These are phyloP conservation scores for Malus domestica DNA, from an alignment of 306 rosid species.

Conservation along the genomic window DNA sequence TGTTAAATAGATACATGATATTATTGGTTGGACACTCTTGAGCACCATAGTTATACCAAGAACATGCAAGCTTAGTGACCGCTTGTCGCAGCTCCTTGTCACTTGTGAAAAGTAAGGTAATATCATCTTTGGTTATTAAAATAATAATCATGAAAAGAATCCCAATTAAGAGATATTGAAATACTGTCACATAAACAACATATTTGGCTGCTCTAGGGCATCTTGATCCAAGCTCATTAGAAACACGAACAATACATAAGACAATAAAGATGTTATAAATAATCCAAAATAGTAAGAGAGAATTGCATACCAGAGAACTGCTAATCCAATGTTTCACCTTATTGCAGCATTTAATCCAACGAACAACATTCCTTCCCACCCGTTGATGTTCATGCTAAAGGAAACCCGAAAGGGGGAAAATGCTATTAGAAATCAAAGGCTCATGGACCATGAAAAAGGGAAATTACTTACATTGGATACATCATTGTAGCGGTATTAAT, in stretches of 20 bases:
- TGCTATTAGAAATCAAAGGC: not conserved
- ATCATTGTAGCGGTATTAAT: no score
- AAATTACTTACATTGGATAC: not conserved
- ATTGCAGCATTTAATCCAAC: constrained; percentile 27
- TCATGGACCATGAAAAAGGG: not conserved
- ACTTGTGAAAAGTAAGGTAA: constrained; percentile 23
- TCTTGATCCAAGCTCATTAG: constrained; percentile 44
- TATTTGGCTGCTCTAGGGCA: constrained; percentile 50
- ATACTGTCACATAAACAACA: constrained; percentile 31
- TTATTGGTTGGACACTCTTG: constrained; percentile 28
- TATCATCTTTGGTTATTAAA: constrained; percentile 14
- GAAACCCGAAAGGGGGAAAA: not conserved
- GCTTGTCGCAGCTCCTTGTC: constrained; percentile 16
- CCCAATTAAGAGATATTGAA: constrained; percentile 33
- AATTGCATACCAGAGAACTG: no score
- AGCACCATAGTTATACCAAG: constrained; percentile 30
- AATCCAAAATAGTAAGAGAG: no score
- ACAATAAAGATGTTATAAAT: no score
- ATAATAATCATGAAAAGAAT: constrained; percentile 22
- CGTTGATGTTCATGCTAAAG: constrained; percentile 19
- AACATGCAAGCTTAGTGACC: constrained; percentile 20
- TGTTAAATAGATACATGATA: constrained; percentile 29
- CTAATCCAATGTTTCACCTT: constrained; percentile 8
- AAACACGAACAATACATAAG: constrained; percentile 39
- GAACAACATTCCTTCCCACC: constrained; percentile 23